These are phyloP conservation scores for Annona cherimola DNA, from an alignment of 164 flowering plant genomes.

Conservation along the genomic window DNA sequence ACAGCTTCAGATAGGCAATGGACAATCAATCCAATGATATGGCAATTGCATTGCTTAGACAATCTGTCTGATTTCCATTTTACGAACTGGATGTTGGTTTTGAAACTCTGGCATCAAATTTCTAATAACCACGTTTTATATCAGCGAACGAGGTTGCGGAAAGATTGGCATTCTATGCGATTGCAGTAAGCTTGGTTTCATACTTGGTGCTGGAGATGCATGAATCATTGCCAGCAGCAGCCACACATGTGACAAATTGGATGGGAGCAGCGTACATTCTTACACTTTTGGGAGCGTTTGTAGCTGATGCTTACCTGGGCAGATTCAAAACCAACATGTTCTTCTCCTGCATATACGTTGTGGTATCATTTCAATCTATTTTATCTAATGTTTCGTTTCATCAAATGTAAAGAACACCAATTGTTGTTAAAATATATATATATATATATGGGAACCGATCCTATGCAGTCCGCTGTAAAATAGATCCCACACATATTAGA, in stretches of 20 bases:
- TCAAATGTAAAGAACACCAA: no score
- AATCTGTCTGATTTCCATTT: background rate
- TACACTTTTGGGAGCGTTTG: conserved; percentile 63
- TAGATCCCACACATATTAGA: no score
- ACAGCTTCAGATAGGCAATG: no score
- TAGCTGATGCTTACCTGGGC: conserved; percentile 73
- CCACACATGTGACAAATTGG: conserved; percentile 57
- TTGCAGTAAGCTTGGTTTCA: conserved; percentile 60
- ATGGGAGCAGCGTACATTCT: conserved; percentile 60
- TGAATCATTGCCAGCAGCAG: conserved; percentile 44
- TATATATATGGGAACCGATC: no score
- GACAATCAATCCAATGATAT: background rate
- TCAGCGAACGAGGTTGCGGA: conserved; percentile 76
- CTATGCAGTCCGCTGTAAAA: no score
- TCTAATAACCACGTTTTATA: background rate
- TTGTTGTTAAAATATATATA: no score
- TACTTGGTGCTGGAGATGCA: conserved; percentile 52
- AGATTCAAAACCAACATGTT: conserved; percentile 53
- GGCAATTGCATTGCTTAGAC: background rate
- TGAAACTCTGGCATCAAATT: background rate
- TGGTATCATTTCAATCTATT: no score
- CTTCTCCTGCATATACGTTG: conserved; percentile 59
- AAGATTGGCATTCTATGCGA: conserved; percentile 55
- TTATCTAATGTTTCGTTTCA: no score
- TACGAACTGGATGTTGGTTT: background rate